Conservation (phyloP, 805 yeast genomes). For the Isabelozyma heimii region DNA sequence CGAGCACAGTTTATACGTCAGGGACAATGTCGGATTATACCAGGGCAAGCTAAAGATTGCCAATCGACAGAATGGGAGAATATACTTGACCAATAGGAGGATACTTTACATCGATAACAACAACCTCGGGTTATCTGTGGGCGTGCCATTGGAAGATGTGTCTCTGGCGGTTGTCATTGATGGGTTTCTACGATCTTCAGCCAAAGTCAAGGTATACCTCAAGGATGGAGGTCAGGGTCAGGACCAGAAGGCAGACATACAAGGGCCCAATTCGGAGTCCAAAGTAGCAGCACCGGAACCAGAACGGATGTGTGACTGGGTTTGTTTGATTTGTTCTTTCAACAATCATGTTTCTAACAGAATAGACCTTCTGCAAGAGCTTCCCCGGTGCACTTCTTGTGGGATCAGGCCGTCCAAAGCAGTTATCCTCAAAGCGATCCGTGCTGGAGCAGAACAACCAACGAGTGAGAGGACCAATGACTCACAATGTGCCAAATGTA, state of each 20-base stretch:
- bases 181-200: slow-evolving; percentile 73
- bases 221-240: slow-evolving; percentile 2
- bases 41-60: slow-evolving; percentile 68
- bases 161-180: slow-evolving; percentile 15
- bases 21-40: slow-evolving; percentile 63
- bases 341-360: slow-evolving; percentile 41
- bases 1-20: slow-evolving; percentile 32
- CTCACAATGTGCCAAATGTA: slow-evolving; percentile 53
- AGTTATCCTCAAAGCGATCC: slow-evolving; percentile 2
- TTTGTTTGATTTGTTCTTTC: slow-evolving; percentile 85
- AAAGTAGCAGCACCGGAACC: neutral
- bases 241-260: neutral
- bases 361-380: slow-evolving; percentile 12
- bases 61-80: slow-evolving; percentile 69
- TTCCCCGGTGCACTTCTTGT: slow-evolving; percentile 39
- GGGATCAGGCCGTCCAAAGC: slow-evolving; percentile 27
- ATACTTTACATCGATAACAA: slow-evolving; percentile 68
- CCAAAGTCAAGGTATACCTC: slow-evolving; percentile 56
- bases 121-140: slow-evolving; percentile 39
- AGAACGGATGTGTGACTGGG: slow-evolving; percentile 52
- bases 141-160: slow-evolving; percentile 44
- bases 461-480: neutral
- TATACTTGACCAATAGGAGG: slow-evolving; percentile 73
- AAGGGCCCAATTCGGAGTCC: neutral
- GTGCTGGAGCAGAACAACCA: neutral